Base-by-base conservation (phyloP, 148 eudicot genomes). In the Diospyros kaki region DNA sequence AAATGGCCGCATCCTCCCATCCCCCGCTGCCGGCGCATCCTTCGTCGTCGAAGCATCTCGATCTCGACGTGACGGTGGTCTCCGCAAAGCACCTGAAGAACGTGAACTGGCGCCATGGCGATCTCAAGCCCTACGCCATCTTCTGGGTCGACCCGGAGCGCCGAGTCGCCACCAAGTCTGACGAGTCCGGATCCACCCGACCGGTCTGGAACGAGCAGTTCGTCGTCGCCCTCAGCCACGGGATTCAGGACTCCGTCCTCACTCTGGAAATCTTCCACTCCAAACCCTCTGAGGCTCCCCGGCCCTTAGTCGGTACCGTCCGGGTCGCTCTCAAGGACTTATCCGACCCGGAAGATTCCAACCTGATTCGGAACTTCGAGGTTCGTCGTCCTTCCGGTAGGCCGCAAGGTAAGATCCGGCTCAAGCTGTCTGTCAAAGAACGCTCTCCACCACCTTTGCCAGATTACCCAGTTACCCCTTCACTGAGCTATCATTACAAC, bases 201-300 rank as follows among this genome's bases (percentile, higher is more conserved):
- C 98, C 98, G 76, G 87, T 89, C 62, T 94, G 98, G 98, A 91
- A 91, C 86, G 93, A 94, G 81, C 84, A 80, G 12, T 88, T 93
- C 76, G 28, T 79, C 58, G 70, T 93, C 71, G 89, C 92, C 2
- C 41, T 91, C 51, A 51, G 80, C 39, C 66, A 70, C 76, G 39
- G 88, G 7, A 81, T 83, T 48, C 73, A 77, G 17, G 89, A 86
- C 69, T 77, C 83, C 68, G 11, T 77, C 73, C 81, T 91, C 46
- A 77, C 83, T 18, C 83, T 91, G 3, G 93, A 93, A 48, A 79
- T 93, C 83, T 87, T 91, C 89, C 98, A 93, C 78, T 89, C 94
- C 46, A 87, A 83, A 14, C 85, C 94, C 70, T 81, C 89, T 13
- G 93, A 93, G 54, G 76, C 94, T 4, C 81, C 90, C 67, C 89